These are phyloP conservation scores for Cercis canadensis DNA, from an alignment of 306 rosid species.

Conservation along the genomic window DNA sequence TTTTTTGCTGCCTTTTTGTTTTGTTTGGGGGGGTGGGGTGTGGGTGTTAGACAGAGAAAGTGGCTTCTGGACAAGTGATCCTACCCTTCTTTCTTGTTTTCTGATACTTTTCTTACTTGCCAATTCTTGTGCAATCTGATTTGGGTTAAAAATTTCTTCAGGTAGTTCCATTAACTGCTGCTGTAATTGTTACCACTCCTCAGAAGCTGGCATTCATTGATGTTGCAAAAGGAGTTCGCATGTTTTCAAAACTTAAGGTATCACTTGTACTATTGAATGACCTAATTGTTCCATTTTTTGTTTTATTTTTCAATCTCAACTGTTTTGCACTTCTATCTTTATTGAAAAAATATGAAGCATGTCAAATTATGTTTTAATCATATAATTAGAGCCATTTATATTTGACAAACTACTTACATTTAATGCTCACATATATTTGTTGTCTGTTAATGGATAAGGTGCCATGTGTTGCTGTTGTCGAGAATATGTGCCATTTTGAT, in stretches of 20 bases:
- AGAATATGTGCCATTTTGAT: slow-evolving; percentile 97
- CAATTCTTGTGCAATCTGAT: slow-evolving; percentile 23
- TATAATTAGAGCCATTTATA: slow-evolving; percentile 1
- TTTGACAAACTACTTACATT: slow-evolving; percentile 13
- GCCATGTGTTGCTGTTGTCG: slow-evolving; percentile 97
- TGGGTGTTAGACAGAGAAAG: too few species aligned
- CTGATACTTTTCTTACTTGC: background rate
- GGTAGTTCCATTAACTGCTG: slow-evolving; percentile 94
- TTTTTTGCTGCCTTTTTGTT: background rate
- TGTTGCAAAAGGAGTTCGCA: slow-evolving; percentile 98
- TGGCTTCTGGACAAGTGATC: background rate
- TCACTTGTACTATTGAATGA: slow-evolving; percentile 28
- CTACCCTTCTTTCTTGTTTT: slow-evolving; percentile 15
- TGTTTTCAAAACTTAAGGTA: slow-evolving; percentile 99
- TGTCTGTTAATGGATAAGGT: slow-evolving; percentile 60
- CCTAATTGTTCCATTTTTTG: slow-evolving; percentile 16
- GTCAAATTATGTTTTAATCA: slow-evolving; percentile 12
- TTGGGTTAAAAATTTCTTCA: slow-evolving; percentile 48
- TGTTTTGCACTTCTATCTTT: slow-evolving; percentile 1
- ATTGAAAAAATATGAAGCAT: background rate
- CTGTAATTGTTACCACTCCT: slow-evolving; percentile 96
- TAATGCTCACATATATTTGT: slow-evolving; percentile 29
- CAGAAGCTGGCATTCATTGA: slow-evolving; percentile 97
- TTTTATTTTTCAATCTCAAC: slow-evolving; percentile 4
- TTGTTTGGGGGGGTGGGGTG: background rate